Conservation (phyloP, 306 rosid species). For the Cyclanthera cordifolia region DNA sequence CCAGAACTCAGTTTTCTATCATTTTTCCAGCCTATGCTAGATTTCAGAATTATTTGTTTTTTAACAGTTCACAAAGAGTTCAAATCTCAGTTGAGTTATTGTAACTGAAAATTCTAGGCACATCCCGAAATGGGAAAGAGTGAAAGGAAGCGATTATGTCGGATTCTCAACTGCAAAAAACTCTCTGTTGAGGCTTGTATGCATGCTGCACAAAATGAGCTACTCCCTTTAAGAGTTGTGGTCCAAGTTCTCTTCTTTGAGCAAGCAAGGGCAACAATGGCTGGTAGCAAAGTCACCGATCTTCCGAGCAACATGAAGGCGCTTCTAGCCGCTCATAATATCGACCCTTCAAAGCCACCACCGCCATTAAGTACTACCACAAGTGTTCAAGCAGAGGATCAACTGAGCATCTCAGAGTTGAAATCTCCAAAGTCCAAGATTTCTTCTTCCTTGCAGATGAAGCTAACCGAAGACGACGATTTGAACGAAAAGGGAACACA, state of each 20-base stretch:
- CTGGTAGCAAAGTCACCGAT: constrained; percentile 63
- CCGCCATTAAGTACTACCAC: constrained; percentile 52
- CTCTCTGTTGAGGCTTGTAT: constrained; percentile 93
- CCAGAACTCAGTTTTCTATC: neutral
- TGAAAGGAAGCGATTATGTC: constrained; percentile 82
- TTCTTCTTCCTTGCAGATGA: constrained; percentile 81
- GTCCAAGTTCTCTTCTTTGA: constrained; percentile 98
- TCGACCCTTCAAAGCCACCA: constrained; percentile 67
- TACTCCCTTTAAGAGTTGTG: constrained; percentile 83
- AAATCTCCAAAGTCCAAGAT: constrained; percentile 72
- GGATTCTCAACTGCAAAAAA: constrained; percentile 86
- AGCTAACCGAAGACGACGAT: constrained; percentile 78
- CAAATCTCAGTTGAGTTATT: neutral
- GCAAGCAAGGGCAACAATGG: constrained; percentile 72
- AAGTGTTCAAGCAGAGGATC: constrained; percentile 58
- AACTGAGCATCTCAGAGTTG: constrained; percentile 77
- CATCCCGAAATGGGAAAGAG: constrained; percentile 84
- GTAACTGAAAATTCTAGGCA: constrained; percentile 42
- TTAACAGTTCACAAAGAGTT: neutral
- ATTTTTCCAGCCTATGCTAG: neutral
- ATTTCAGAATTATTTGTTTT: neutral
- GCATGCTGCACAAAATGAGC: constrained; percentile 98
- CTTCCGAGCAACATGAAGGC: constrained; percentile 74
- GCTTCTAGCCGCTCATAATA: constrained; percentile 59
- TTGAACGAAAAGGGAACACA: constrained; percentile 38